Percentiles rank a stretch among this genome's conserved stretches.
These are phyloP conservation scores for Amylocarpus encephaloides DNA, from an alignment of 2,329 filamentous ascomycete genomes.

Conservation along the genomic window DNA sequence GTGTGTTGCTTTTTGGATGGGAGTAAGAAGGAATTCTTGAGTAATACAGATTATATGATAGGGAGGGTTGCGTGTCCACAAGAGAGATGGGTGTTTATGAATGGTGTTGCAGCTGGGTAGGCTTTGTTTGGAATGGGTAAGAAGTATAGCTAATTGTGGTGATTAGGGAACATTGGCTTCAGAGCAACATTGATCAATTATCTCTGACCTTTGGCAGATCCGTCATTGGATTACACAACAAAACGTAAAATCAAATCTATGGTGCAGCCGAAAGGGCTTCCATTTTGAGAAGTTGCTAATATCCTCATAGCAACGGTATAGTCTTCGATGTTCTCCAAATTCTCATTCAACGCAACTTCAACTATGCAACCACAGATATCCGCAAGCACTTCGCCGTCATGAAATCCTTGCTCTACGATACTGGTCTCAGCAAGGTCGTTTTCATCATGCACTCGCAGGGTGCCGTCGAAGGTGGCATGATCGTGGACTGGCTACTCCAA, in stretches of 20 bases:
- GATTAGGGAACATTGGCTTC: slow-evolving; percentile 57
- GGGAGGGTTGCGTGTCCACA: slow-evolving; percentile 41
- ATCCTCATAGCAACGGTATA: slow-evolving; percentile 45
- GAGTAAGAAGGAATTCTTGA: slow-evolving; percentile 41
- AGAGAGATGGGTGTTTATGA: slow-evolving; percentile 76
- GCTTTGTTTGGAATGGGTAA: slow-evolving; percentile 24
- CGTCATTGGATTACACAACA: slow-evolving; percentile 68
- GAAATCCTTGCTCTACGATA: slow-evolving; percentile 57
- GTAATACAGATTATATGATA: slow-evolving; percentile 47
- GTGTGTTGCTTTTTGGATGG: slow-evolving; percentile 51
- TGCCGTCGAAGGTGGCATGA: slow-evolving; percentile 64
- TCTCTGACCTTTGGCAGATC: slow-evolving; percentile 66
- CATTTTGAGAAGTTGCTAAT: not conserved
- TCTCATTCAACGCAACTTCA: slow-evolving; percentile 67
- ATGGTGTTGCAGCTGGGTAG: slow-evolving; percentile 61
- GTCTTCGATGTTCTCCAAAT: slow-evolving; percentile 74
- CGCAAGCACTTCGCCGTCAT: slow-evolving; percentile 55
- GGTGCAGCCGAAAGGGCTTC: no score
- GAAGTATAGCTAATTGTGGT: slow-evolving; percentile 8
- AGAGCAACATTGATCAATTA: slow-evolving; percentile 64
- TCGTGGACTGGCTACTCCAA: slow-evolving; percentile 70
- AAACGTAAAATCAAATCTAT: slow-evolving; percentile 42
- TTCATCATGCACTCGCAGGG: slow-evolving; percentile 74
- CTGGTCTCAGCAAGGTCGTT: slow-evolving; percentile 59
- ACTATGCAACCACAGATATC: slow-evolving; percentile 64